These are phyloP conservation scores for Aspergillus costaricaensis DNA, from an alignment of 2,329 filamentous ascomycete genomes.

Conservation along the genomic window DNA sequence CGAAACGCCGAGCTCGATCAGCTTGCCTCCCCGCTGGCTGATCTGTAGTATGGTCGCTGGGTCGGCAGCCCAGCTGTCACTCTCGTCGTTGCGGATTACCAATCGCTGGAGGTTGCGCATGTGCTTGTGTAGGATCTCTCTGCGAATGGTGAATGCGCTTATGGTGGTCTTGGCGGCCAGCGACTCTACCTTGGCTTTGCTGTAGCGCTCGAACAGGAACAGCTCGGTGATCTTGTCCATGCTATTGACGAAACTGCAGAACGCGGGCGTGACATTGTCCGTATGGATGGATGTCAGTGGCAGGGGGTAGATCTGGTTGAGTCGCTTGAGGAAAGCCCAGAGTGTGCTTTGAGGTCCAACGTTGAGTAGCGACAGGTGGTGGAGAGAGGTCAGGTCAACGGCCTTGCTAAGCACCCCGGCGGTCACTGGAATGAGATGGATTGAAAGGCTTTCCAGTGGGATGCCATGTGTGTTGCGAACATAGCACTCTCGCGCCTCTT, in stretches of 20 bases:
- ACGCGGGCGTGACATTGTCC: conserved; percentile 59
- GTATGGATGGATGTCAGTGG: conserved; percentile 60
- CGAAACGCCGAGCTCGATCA: not conserved
- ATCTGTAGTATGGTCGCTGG: conserved; percentile 17
- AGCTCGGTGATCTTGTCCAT: conserved; percentile 59
- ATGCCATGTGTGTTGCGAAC: conserved; percentile 61
- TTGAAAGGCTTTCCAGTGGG: conserved; percentile 55
- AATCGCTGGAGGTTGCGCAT: conserved; percentile 56
- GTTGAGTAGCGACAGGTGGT: conserved; percentile 62
- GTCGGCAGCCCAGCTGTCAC: conserved; percentile 55
- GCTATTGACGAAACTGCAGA: conserved; percentile 53
- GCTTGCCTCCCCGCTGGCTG: conserved; percentile 7
- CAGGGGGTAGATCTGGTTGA: conserved; percentile 55
- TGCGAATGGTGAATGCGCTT: conserved; percentile 61
- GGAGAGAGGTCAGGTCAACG: conserved; percentile 60
- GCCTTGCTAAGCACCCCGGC: conserved; percentile 58
- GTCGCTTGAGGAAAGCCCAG: conserved; percentile 61
- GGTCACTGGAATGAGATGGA: conserved; percentile 63
- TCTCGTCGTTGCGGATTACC: conserved; percentile 61
- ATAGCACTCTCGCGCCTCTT: conserved; percentile 48
- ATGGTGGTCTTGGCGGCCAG: conserved; percentile 53
- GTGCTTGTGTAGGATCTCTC: conserved; percentile 60
- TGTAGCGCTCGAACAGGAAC: conserved; percentile 60
- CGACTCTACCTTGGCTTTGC: conserved; percentile 54
- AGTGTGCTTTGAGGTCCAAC: conserved; percentile 63